Evolutionary conservation across 768 basidiomycete species (phyloP), one percentile per base, ranked within the genome.

Genomic region (Sarcodon sp.): DNA sequence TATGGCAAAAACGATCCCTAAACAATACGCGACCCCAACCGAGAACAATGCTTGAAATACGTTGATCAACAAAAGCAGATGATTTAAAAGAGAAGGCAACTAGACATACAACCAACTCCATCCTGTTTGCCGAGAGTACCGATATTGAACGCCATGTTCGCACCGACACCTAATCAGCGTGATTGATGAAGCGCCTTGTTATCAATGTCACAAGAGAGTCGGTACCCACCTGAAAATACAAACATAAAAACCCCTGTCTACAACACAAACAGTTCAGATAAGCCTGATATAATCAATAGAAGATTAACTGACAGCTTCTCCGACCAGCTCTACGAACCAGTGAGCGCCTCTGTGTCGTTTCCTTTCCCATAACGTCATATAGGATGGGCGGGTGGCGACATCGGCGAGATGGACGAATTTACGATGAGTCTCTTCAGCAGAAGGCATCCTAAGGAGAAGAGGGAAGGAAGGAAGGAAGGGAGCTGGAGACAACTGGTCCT

Each of bases 1-100:
- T 32, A 70, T 50, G 12, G 69, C 69, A 33, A 68, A 49, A 43
- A 63, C 57, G 53, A 68, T 66, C 1, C 69, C 69, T 12, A 70
- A 15, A 1, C 59, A 62, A 52, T 69, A 71, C 6, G 60, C 61
- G 1, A 64, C 21, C 11, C 65, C 69, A 45, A 69, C 55, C 27
- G 60, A 64, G 16, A 66, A 50, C 1, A 69, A 33, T 6, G 58
- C 65, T 67, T 38, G 12, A 16, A 27, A 32, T n/a, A 43, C n/a
- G 35, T 39, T 44, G 21, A 27, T 27, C 21, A 27, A 4, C 21
- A 27, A 27, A 4, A 3, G 46, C 18, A 10, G 12, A 4, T 34
- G 50, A 6, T 18, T 27, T 43, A 48, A 34, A 31, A 8, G 46
- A 48, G 34, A 31, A 43, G 21, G 35, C 35, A 35, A 33, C 21